Base-by-base conservation (phyloP, 306 rosid species). In the Hippophae rhamnoides region DNA sequence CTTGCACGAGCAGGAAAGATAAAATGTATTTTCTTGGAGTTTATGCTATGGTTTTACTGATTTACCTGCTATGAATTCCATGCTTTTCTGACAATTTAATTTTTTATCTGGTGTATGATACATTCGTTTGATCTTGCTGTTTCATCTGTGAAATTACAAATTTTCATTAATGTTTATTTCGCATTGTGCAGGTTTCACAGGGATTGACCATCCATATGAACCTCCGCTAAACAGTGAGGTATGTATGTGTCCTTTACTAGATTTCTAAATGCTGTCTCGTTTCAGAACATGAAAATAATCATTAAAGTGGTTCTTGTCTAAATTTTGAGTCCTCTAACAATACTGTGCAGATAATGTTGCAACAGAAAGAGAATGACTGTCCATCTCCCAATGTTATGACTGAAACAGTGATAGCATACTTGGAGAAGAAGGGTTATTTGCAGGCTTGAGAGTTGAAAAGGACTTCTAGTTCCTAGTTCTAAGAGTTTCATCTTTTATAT, bases 1-100 rank as follows among this genome's bases (percentile, higher is more conserved):
- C 96, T 92, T 66, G 95, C 95, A 57, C 85, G 99, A 47, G 84
- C 89, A 55, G 99, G 96, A 72, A 83, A 85, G 84, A 88, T 92
- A 65, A 82, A 73, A 86, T 93, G 99, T 92, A 71, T 41, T 13
- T 18, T 49, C 31, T 48, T 50, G 59, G 52, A 41, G 12, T 23
- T 60, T 18, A 31, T 31, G 23, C 23, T 31, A 31, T 31, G 38
- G 5, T 31, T 31, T 31, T 4, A 31, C 38, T 31, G 38, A 31
- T 31, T 31, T 31, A 31, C 38, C 38, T 31, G 4, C 38, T 31
- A 31, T 25, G 48, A 45, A 13, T 14, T 43, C 8, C 6, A 12
- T 13, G 41, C 50, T 10, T 6, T 47, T 55, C 40, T 40, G 7
- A 13, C 18, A 14, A n/a, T 49, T 8, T 49, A 8, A 9, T 49